phyloP scores from a whole-genome alignment of 768 basidiomycete species.

The Suillus alpinus region DNA sequence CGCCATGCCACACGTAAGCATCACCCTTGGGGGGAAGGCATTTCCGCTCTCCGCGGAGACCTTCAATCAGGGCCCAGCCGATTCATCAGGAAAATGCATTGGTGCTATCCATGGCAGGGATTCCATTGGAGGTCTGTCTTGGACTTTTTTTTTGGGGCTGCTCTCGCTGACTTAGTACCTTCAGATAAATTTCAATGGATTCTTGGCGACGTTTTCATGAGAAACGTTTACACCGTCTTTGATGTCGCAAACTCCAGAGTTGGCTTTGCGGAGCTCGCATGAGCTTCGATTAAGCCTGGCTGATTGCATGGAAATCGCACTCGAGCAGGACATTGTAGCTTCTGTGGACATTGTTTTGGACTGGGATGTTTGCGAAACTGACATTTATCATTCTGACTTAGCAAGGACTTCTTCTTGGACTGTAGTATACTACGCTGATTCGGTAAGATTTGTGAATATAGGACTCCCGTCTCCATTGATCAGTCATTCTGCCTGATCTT shows the following conservation, averaged over 20 bases:
- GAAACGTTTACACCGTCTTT: slow-evolving; percentile 45
- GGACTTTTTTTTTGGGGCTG: too few species aligned
- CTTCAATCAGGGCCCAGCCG: slow-evolving; percentile 35
- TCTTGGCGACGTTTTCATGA: slow-evolving; percentile 39
- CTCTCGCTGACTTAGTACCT: not conserved
- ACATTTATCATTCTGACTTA: not conserved
- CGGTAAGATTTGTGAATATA: not conserved
- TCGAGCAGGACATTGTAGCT: not conserved
- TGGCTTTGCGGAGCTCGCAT: slow-evolving; percentile 36
- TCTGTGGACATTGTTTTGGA: not conserved
- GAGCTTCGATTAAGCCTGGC: not conserved
- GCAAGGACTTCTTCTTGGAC: not conserved
- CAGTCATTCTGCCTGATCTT: not conserved
- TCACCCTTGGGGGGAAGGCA: slow-evolving; percentile 28
- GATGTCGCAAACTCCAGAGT: slow-evolving; percentile 36
- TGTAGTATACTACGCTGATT: not conserved
- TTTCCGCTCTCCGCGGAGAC: slow-evolving; percentile 30
- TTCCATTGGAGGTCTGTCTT: slow-evolving; percentile 6
- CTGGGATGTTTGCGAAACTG: not conserved
- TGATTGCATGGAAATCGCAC: too few species aligned
- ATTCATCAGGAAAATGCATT: slow-evolving; percentile 13
- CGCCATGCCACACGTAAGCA: slow-evolving; percentile 28
- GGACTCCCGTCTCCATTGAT: not conserved
- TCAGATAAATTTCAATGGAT: slow-evolving; percentile 28
- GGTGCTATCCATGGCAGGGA: slow-evolving; percentile 14